Conservation (phyloP, 371 early-diverging fungal genomes). For the Smittium culicis region DNA sequence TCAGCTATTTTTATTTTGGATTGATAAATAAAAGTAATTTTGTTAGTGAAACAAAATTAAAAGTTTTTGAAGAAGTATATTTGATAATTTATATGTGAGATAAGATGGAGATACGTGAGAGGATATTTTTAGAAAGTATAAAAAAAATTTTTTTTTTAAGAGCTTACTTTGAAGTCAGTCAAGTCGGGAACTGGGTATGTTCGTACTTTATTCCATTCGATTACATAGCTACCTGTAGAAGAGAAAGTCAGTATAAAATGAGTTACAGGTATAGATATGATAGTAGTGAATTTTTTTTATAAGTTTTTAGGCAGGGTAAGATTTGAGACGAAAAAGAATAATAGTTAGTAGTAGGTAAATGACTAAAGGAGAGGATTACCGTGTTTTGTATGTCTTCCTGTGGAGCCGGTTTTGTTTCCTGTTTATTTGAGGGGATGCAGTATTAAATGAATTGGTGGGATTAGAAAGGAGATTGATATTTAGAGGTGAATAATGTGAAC, state of each 20-base stretch:
- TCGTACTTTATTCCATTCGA: conserved; percentile 60
- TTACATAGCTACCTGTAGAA: conserved; percentile 31
- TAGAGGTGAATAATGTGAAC: neutral
- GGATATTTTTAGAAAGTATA: neutral
- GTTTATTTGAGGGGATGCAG: too few relatives aligned
- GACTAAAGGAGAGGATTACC: conserved; percentile 30
- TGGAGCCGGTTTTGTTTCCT: conserved; percentile 70
- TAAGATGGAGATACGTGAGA: neutral
- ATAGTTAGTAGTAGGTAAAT: too few relatives aligned
- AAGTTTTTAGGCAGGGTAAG: too few relatives aligned
- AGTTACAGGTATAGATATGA: too few relatives aligned
- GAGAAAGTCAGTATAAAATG: too few relatives aligned
- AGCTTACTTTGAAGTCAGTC: conserved; percentile 49
- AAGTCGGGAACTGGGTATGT: conserved; percentile 68
- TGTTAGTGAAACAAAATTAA: too few relatives aligned
- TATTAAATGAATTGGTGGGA: too few relatives aligned
- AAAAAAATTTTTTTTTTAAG: neutral
- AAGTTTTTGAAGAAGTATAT: too few relatives aligned
- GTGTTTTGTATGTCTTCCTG: conserved; percentile 68
- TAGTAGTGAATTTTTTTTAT: too few relatives aligned
- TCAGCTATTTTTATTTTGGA: neutral
- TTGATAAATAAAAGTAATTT: neutral
- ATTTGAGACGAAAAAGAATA: too few relatives aligned
- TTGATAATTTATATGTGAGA: neutral
- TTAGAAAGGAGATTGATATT: neutral